Base-by-base conservation (phyloP, 177 flowering plant genomes). In the Telopea speciosissima region DNA sequence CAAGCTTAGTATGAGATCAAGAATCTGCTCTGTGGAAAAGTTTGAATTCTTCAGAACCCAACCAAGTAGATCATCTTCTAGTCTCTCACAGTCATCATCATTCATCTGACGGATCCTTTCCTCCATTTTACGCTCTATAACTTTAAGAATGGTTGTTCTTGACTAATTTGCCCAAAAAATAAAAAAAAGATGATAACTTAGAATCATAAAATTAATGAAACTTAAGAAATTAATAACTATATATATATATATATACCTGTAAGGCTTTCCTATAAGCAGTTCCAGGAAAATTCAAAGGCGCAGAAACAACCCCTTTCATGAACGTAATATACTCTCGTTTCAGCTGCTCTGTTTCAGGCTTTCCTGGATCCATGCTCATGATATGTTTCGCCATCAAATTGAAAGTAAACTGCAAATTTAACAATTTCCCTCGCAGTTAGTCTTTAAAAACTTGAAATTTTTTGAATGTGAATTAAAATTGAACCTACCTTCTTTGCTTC, bases 281-380 rank as follows among this genome's bases (percentile, higher is more conserved):
- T 75, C 98, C 98, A 0, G 98, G 98, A 0, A 93, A 79, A 79
- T 91, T 90, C 65, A 93, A 33, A 61, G 97, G 98, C 45, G 90
- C 80, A 64, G 98, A 93, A 0, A 93, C 87, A 23, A 93, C 96
- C 58, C 98, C 98, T 81, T 93, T 93, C 98, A 93, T 93, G 88
- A 93, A 93, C 63, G 96, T 91, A 54, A 91, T 82, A 70, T 93
- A 93, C 76, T 91, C 97, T 72, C 78, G 85, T 82, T 90, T 94
- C 75, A 94, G 78, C 73, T 81, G 70, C 87, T 90, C 98, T 0
- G 94, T 90, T 73, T 92, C 97, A 0, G 83, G 76, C 73, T 80
- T 75, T 31, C 96, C 93, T 25, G 97, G 93, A 17, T 92, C 91
- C 86, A 92, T 76, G 76, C 97, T 94, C 98, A 94, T 88, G 40